Evolutionary conservation across 2,329 filamentous ascomycete genomes (phyloP).

Genomic region (Apiospora marii): DNA sequence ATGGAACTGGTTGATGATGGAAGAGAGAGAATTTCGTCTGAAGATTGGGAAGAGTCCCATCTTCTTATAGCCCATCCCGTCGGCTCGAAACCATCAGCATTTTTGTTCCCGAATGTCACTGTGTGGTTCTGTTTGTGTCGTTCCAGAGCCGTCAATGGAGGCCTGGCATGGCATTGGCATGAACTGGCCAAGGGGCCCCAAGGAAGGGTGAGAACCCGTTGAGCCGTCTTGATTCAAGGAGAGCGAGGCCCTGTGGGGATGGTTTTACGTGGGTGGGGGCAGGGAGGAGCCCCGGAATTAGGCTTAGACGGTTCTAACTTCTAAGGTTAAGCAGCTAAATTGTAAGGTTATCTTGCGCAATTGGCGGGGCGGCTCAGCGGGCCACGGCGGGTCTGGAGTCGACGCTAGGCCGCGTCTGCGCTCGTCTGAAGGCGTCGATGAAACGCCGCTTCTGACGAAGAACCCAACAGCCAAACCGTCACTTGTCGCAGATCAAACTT

Average conservation of each 20-base stretch:
- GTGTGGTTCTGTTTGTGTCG: not conserved
- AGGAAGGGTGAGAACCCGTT: not conserved
- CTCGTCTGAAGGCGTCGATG: constrained; percentile 19
- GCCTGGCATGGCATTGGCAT: not conserved
- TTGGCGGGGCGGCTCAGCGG: not conserved
- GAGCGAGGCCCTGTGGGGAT: not conserved
- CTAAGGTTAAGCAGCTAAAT: constrained; percentile 14
- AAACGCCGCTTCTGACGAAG: constrained; percentile 8
- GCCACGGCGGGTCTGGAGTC: not conserved
- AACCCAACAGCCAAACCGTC: constrained; percentile 19
- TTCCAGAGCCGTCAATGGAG: not conserved
- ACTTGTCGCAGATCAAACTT: constrained; percentile 13
- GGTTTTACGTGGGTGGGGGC: constrained; percentile 15
- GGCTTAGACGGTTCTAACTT: constrained; percentile 15
- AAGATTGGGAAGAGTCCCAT: not conserved
- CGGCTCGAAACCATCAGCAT: not conserved
- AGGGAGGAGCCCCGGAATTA: not conserved
- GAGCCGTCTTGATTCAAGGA: not conserved
- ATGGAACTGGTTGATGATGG: constrained; percentile 19
- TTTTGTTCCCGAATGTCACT: not conserved
- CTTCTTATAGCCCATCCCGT: constrained; percentile 17
- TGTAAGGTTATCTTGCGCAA: constrained; percentile 4
- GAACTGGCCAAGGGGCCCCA: not conserved
- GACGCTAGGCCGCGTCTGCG: not conserved
- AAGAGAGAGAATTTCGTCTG: constrained; percentile 1